Percentiles rank a stretch among this genome's conserved stretches.
These are phyloP conservation scores for Phialophora expanda DNA, from an alignment of 2,329 filamentous ascomycete species.

Conservation along the genomic window DNA sequence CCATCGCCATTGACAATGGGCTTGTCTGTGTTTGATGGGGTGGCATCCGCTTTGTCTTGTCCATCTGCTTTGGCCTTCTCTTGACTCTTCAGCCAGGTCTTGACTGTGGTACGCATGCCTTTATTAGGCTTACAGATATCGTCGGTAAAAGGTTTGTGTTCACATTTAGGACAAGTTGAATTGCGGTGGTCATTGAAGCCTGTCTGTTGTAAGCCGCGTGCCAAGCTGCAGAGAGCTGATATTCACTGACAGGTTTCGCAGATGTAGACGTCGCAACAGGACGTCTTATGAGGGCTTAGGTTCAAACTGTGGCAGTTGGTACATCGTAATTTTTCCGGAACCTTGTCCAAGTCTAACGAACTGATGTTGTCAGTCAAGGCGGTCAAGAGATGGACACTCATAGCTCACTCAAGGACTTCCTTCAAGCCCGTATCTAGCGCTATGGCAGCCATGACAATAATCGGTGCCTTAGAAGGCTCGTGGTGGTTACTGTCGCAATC, in stretches of 20 bases:
- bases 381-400: not conserved
- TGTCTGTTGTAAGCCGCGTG: constrained; percentile 17
- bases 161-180: constrained; percentile 86
- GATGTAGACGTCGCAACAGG: constrained; percentile 94
- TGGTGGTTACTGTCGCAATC: constrained; percentile 11
- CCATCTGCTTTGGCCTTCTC: constrained; percentile 83
- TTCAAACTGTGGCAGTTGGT: constrained; percentile 90
- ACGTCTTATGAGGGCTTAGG: constrained; percentile 85
- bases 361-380: constrained; percentile 52
- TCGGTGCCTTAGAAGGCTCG: not conserved
- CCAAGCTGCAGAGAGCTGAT: constrained; percentile 12
- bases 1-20: constrained; percentile 16
- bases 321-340: constrained; percentile 95
- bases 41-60: constrained; percentile 49
- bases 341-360: constrained; percentile 77
- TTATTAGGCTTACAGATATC: constrained; percentile 90
- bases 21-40: constrained; percentile 8
- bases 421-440: constrained; percentile 31
- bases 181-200: constrained; percentile 60
- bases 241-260: constrained; percentile 78
- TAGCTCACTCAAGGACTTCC: constrained; percentile 41
- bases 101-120: constrained; percentile 86
- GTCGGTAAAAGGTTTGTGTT: constrained; percentile 83
- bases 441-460: constrained; percentile 27
- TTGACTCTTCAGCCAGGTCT: constrained; percentile 86